Conservation (phyloP, 192 early-diverging fungal genomes). For the Gigaspora rosea region DNA sequence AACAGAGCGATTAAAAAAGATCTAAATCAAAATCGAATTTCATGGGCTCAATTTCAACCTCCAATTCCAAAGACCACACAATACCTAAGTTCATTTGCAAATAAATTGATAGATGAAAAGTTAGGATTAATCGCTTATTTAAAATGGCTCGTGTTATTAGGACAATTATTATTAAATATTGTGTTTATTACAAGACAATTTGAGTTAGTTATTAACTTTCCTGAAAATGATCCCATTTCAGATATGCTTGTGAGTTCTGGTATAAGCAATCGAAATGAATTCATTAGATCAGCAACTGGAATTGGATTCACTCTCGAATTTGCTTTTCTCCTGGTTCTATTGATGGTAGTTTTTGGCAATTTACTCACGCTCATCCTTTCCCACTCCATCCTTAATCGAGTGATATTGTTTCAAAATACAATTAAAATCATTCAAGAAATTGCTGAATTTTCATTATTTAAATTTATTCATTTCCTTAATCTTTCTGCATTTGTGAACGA, state of each 20-base stretch:
- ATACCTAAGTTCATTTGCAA: not conserved
- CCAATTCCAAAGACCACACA: not conserved
- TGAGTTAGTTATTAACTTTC: not conserved
- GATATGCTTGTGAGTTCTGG: not conserved
- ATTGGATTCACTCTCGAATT: slow-evolving; percentile 8
- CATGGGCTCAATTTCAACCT: not conserved
- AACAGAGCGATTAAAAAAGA: not conserved
- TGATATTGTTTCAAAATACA: not conserved
- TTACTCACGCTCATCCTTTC: not conserved
- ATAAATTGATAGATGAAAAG: not conserved
- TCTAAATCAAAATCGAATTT: not conserved
- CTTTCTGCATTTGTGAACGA: slow-evolving; percentile 5
- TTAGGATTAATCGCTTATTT: not conserved
- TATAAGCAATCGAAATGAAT: not conserved
- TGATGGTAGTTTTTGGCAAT: not conserved
- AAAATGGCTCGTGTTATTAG: not conserved
- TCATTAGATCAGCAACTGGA: slow-evolving; percentile 1
- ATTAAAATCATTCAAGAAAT: slow-evolving; percentile 1
- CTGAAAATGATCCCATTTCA: not conserved
- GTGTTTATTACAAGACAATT: slow-evolving; percentile 22
- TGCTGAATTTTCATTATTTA: slow-evolving; percentile 3
- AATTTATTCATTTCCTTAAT: slow-evolving; percentile 20
- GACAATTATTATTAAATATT: slow-evolving; percentile 6
- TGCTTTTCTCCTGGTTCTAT: not conserved
- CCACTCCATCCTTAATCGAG: not conserved